Percentiles rank a stretch among this genome's conserved stretches.
These are phyloP conservation scores for Phoenix roebelenii DNA, from an alignment of 176 grass and related monocot species.

Conservation along the genomic window DNA sequence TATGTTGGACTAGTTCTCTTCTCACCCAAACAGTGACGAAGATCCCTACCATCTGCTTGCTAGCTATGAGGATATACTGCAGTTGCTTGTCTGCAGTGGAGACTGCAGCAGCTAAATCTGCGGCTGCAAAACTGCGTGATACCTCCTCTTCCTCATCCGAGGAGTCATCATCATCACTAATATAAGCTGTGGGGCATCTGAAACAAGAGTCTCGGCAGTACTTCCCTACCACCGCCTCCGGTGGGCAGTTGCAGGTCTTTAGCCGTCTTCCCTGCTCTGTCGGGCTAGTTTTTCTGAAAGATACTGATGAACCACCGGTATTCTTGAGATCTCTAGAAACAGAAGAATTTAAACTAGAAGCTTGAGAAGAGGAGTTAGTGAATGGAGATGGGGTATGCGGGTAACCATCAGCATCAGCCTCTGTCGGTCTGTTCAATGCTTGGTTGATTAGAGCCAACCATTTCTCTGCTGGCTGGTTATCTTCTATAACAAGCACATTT, in stretches of 20 bases:
- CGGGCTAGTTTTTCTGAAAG: slow-evolving; percentile 39
- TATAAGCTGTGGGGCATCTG: slow-evolving; percentile 46
- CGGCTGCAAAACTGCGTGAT: slow-evolving; percentile 27
- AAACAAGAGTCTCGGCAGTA: slow-evolving; percentile 41
- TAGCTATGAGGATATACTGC: slow-evolving; percentile 56
- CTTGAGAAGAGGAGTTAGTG: slow-evolving; percentile 15
- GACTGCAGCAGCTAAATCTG: slow-evolving; percentile 25
- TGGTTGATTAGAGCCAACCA: slow-evolving; percentile 83
- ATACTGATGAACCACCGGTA: slow-evolving; percentile 34
- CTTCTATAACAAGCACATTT: slow-evolving; percentile 87
- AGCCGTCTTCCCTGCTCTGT: slow-evolving; percentile 36
- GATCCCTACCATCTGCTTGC: slow-evolving; percentile 94
- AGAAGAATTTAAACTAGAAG: slow-evolving; percentile 17
- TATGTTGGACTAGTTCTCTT: slow-evolving; percentile 49
- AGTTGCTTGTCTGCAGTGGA: slow-evolving; percentile 7
- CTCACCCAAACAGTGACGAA: slow-evolving; percentile 74
- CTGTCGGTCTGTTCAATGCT: slow-evolving; percentile 53
- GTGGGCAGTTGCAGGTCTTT: slow-evolving; percentile 62
- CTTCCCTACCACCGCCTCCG: slow-evolving; percentile 6
- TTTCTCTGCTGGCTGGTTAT: slow-evolving; percentile 68
- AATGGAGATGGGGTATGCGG: slow-evolving; percentile 13
- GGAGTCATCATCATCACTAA: slow-evolving; percentile 37
- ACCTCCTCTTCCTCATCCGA: slow-evolving; percentile 58
- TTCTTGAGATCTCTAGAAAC: slow-evolving; percentile 25
- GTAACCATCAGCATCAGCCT: neutral